Conservation (phyloP, 1,284 basidiomycete genomes). For the Rhodotorula sp. region DNA sequence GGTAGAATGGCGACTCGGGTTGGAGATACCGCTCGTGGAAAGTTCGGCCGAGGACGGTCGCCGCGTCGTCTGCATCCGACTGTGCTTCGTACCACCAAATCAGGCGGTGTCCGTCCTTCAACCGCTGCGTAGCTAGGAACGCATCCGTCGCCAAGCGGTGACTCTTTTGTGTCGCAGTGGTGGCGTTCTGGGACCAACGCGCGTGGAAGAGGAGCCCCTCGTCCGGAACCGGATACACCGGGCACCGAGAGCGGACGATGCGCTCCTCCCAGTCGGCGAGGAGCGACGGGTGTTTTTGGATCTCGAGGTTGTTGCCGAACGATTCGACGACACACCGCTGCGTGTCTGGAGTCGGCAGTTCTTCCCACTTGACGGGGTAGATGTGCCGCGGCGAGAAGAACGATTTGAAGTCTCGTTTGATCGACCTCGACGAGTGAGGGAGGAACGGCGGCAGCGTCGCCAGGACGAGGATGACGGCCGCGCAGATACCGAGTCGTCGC, state of each 20-base stretch:
- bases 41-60: not conserved
- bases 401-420: slow-evolving; percentile 14
- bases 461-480: not conserved
- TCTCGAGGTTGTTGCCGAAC: not conserved
- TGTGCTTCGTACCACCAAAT: slow-evolving; percentile 16
- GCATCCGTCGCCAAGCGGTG: slow-evolving; percentile 9
- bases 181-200: slow-evolving; percentile 1
- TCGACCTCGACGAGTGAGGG: not conserved
- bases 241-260: not conserved
- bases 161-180: not conserved
- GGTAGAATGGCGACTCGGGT: not conserved
- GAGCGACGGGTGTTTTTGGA: not conserved
- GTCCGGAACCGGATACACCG: not conserved
- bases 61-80: not conserved
- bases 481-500: not conserved
- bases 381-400: slow-evolving; percentile 16
- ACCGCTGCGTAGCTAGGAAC: slow-evolving; percentile 19
- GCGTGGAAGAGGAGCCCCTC: not conserved
- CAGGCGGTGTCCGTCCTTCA: not conserved
- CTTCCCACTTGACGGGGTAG: slow-evolving; percentile 13
- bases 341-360: not conserved
- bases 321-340: not conserved
- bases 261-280: slow-evolving; percentile 5
- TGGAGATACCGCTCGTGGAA: not conserved
- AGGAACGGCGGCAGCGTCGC: slow-evolving; percentile 1